Percentiles rank a stretch among this genome's conserved stretches.
phyloP scores from a whole-genome alignment of 2,329 filamentous ascomycete genomes.

The Botrytis deweyae region DNA sequence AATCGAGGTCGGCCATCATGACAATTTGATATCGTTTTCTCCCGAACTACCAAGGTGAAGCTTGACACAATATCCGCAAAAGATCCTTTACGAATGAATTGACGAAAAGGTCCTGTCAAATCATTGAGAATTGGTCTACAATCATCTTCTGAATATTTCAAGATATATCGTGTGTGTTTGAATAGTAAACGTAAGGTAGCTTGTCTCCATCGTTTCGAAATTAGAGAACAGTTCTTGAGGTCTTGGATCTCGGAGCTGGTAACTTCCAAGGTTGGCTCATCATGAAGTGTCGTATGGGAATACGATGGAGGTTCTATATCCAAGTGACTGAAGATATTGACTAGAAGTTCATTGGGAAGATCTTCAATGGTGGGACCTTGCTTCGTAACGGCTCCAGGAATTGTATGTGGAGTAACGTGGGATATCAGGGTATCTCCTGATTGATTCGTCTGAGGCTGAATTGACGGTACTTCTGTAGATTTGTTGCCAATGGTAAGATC shows the following conservation, averaged over 20 bases:
- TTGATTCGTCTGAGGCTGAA: not conserved
- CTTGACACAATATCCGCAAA: conserved; percentile 46
- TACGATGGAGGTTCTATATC: conserved; percentile 51
- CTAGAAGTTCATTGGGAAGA: conserved; percentile 62
- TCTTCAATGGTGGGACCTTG: conserved; percentile 24
- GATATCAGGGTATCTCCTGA: not conserved
- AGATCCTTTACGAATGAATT: conserved; percentile 40
- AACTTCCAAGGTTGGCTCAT: conserved; percentile 50
- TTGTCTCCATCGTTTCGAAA: conserved; percentile 54
- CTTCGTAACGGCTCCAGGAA: not conserved
- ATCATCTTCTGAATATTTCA: conserved; percentile 28
- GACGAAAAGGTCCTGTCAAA: conserved; percentile 34
- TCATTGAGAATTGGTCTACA: conserved; percentile 24
- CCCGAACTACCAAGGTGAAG: conserved; percentile 46
- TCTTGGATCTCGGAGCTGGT: conserved; percentile 40
- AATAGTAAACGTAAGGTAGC: conserved; percentile 57
- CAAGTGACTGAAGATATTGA: conserved; percentile 57
- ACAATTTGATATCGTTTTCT: conserved; percentile 27
- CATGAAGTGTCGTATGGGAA: conserved; percentile 44
- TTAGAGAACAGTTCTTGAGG: conserved; percentile 58
- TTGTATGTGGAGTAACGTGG: not conserved
- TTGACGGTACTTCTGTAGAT: not conserved
- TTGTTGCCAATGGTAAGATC: not conserved
- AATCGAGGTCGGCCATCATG: conserved; percentile 18
- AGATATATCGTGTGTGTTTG: conserved; percentile 48